Evolutionary conservation across 129 eudicot genomes (phyloP).

Genomic region (Mikania micrantha): DNA sequence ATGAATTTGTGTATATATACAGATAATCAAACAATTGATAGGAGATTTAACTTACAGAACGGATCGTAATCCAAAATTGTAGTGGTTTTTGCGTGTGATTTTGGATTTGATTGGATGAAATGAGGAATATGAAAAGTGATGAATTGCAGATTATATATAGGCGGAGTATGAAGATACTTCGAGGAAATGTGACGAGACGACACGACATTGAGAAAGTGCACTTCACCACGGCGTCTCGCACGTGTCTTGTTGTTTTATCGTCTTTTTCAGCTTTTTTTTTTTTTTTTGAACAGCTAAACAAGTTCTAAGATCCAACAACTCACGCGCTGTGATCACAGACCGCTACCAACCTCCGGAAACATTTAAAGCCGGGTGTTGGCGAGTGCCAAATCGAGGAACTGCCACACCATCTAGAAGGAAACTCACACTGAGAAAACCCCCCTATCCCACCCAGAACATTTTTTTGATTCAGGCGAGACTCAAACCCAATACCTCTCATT

Average conservation of each 20-base stretch:
- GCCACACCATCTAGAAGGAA: too few relatives aligned
- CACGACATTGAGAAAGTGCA: neutral
- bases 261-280: neutral
- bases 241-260: neutral
- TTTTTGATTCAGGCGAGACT: too few relatives aligned
- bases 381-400: too few relatives aligned
- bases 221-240: neutral
- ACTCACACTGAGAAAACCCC: too few relatives aligned
- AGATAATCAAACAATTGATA: neutral
- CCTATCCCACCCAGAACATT: too few relatives aligned
- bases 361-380: too few relatives aligned
- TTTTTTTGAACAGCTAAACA: too few relatives aligned
- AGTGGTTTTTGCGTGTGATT: neutral
- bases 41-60: neutral
- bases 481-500: too few relatives aligned
- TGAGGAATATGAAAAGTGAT: neutral
- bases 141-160: neutral
- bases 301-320: too few relatives aligned
- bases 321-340: too few relatives aligned
- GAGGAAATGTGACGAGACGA: neutral
- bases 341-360: too few relatives aligned
- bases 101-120: neutral
- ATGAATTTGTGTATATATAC: conserved; percentile 8
- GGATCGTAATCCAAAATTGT: neutral
- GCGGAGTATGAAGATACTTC: neutral